These are phyloP conservation scores for Nemania sp. DNA, from an alignment of 2,329 filamentous ascomycete genomes.

Conservation along the genomic window DNA sequence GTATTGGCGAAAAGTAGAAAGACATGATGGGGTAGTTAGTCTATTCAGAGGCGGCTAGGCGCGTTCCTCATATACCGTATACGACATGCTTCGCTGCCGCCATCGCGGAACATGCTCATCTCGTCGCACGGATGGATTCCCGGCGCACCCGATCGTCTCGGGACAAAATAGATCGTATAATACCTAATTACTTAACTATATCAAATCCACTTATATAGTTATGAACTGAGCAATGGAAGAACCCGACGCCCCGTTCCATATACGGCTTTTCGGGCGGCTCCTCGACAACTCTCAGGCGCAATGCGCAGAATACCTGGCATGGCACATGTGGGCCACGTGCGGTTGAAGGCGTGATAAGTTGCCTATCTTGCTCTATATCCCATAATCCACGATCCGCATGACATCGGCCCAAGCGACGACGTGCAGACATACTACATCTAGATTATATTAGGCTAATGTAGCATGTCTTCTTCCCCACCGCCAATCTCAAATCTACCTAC, in stretches of 20 bases:
- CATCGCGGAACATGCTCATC: not conserved
- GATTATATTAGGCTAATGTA: constrained; percentile 15
- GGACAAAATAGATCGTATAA: not conserved
- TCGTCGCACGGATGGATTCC: not conserved
- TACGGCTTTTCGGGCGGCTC: not conserved
- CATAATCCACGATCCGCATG: not conserved
- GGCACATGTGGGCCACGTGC: not conserved
- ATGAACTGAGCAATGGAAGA: not conserved
- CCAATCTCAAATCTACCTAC: not conserved
- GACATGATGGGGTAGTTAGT: no score
- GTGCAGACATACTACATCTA: not conserved
- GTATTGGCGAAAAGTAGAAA: no score
- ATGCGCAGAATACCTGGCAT: no score
- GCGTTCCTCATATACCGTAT: not conserved
- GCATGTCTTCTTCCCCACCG: not conserved
- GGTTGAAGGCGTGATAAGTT: not conserved
- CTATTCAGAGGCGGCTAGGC: not conserved
- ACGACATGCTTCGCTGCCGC: not conserved
- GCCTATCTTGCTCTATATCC: not conserved
- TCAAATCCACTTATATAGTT: not conserved
- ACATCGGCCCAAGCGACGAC: not conserved
- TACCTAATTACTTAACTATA: not conserved
- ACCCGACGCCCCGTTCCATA: constrained; percentile 2
- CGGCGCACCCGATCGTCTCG: not conserved
- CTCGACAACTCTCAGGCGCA: not conserved